Base-by-base conservation (phyloP, 176 grass and related monocot species). In the Zea luxurians region DNA sequence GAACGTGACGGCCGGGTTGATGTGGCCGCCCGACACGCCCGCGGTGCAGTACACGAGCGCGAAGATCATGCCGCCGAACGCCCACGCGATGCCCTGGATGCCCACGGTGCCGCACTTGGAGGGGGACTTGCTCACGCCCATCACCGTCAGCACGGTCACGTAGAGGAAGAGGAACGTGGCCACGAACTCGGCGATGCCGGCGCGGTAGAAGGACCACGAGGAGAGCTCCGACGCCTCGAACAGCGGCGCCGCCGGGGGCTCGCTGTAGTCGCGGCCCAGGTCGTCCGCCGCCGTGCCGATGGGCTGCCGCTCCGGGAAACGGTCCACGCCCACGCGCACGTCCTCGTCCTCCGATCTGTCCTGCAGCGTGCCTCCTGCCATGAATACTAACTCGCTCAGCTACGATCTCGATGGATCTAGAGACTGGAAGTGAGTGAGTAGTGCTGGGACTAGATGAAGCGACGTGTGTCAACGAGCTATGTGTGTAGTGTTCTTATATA, bases 121-220 rank as follows among this genome's bases (percentile, higher is more conserved):
- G 17, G 74, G 10, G 61, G 87, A 88, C 54, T 45, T 88, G 76
- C 38, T 69, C 10, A 96, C 90, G 38, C 93, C 93, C 90, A 88
- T 90, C 42, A 96, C 93, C 11, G 93, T 96, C 70, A 96, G 85
- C 21, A 96, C 68, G 18, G 87, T 82, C 69, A 96, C 83, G 93
- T 92, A 96, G 72, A 96, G 90, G 84, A 96, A 96, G 42, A 96
- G 93, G 78, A 92, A 92, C 38, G 84, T 96, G 76, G 90, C 90
- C 10, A 88, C 66, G 54, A 96, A 96, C 89, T 97, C 93, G 9
- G 93, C 90, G 18, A 97, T 97, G 62, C 93, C 93, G 1, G 93
- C 93, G 34, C 93, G 86, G 89, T 91, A 95, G 89, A 95, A 95
- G 17, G 92, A 95, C 92, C 92, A 95, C 12, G 73, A 75, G 7